Conservation (phyloP, 495 filamentous ascomycete species). For the Penicillium verhagenii region DNA sequence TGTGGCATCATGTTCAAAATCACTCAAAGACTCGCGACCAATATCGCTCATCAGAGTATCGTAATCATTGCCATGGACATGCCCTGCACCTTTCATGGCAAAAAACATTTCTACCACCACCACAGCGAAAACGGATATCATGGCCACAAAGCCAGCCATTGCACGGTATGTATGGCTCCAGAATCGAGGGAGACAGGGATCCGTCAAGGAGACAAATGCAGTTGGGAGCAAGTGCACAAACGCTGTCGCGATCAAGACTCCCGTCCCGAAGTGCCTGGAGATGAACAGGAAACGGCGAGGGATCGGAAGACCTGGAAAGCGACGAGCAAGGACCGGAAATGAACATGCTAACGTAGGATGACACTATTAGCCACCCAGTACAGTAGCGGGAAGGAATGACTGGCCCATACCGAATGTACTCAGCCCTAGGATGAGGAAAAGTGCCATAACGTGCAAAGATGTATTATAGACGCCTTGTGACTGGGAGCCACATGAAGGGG, state of each 20-base stretch:
- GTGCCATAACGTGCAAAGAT: constrained; percentile 69
- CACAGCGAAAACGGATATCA: constrained; percentile 73
- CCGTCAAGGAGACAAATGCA: constrained; percentile 75
- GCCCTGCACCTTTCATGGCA: constrained; percentile 50
- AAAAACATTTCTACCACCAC: constrained; percentile 78
- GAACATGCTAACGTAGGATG: constrained; percentile 43
- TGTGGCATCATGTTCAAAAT: constrained; percentile 14
- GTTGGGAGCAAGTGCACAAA: constrained; percentile 85
- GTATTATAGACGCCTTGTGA: constrained; percentile 62
- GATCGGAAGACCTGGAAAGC: constrained; percentile 48
- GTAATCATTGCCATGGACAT: constrained; percentile 50
- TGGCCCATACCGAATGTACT: constrained; percentile 65
- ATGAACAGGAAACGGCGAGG: constrained; percentile 63
- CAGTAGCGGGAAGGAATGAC: neutral
- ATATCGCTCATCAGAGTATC: constrained; percentile 41
- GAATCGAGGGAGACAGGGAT: constrained; percentile 72
- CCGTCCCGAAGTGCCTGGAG: constrained; percentile 82
- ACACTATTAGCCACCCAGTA: constrained; percentile 2
- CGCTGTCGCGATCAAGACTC: constrained; percentile 83
- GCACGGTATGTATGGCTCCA: constrained; percentile 73
- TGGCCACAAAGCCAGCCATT: constrained; percentile 75
- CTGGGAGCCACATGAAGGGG: constrained; percentile 60
- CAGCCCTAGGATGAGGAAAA: constrained; percentile 69
- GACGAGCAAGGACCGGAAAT: constrained; percentile 53
- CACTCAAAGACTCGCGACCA: constrained; percentile 20